Conservation (phyloP, 495 filamentous ascomycete genomes). For the Xylaria castorea region DNA sequence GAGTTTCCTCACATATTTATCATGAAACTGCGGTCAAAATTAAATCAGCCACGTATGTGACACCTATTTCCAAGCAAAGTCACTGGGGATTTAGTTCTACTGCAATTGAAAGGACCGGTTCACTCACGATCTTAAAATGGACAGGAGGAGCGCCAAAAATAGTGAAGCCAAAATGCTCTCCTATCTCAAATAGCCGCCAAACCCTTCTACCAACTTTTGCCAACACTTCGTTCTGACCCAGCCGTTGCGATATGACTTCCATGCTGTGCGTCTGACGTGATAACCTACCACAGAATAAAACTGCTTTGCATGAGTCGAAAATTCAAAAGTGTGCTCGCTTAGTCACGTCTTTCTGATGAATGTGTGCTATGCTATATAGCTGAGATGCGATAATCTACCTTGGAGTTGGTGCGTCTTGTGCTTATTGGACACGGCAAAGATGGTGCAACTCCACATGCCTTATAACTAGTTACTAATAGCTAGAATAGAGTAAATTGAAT, state of each 20-base stretch:
- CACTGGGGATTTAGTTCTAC: background rate
- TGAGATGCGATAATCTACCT: background rate
- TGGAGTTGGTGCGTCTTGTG: background rate
- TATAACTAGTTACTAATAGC: background rate
- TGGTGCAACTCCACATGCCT: background rate
- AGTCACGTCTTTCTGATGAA: background rate
- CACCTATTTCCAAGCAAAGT: background rate
- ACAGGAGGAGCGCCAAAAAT: constrained; percentile 76
- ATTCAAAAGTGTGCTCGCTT: too few species aligned
- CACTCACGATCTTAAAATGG: constrained; percentile 68
- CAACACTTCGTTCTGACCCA: background rate
- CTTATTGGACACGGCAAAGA: background rate
- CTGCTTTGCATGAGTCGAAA: background rate
- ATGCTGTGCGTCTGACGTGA: background rate
- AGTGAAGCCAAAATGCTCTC: constrained; percentile 75
- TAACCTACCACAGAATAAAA: background rate
- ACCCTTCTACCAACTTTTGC: background rate
- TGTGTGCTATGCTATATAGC: background rate
- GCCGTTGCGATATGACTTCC: background rate
- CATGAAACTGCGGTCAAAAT: constrained; percentile 54
- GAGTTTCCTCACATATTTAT: constrained; percentile 68
- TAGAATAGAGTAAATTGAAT: background rate
- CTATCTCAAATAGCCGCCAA: constrained; percentile 42
- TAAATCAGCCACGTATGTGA: background rate
- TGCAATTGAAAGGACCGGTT: background rate